Conservation (phyloP, 2,329 filamentous ascomycete species). For the Arthrobotrys musiformis region DNA sequence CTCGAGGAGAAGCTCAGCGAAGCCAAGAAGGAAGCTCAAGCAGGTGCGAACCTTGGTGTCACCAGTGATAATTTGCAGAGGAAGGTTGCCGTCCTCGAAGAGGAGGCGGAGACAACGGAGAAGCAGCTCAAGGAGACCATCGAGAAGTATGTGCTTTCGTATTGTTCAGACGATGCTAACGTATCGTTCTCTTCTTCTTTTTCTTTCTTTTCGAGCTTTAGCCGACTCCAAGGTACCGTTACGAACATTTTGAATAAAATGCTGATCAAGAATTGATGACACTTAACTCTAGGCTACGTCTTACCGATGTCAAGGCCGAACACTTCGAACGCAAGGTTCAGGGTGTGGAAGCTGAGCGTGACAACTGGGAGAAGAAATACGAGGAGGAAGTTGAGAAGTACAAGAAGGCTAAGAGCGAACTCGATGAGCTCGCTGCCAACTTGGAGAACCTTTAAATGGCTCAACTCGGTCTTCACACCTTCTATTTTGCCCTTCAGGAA, state of each 20-base stretch:
- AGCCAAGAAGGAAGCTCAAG: constrained; percentile 84
- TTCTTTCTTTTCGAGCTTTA: neutral
- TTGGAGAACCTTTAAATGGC: constrained; percentile 33
- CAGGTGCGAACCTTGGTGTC: constrained; percentile 82
- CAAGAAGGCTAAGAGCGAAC: constrained; percentile 82
- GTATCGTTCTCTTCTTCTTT: neutral
- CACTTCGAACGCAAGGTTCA: constrained; percentile 99
- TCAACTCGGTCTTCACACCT: neutral
- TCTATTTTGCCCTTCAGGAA: neutral
- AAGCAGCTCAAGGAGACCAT: constrained; percentile 96
- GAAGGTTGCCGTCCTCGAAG: constrained; percentile 94
- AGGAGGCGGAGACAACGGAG: constrained; percentile 96
- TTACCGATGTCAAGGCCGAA: constrained; percentile 98
- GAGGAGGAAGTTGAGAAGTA: constrained; percentile 97
- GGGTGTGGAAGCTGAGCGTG: constrained; percentile 88
- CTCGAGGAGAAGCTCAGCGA: constrained; percentile 84
- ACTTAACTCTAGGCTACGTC: constrained; percentile 77
- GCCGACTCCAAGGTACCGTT: constrained; percentile 27
- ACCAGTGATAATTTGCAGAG: constrained; percentile 92
- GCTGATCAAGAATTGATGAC: constrained; percentile 54
- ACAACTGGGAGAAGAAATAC: constrained; percentile 97
- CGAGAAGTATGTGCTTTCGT: constrained; percentile 78
- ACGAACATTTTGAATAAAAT: neutral
- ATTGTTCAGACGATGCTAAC: constrained; percentile 51
- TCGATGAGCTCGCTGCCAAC: constrained; percentile 70